A percentile compares a stretch with the other conserved stretches of the same genome.
These are phyloP conservation scores for Barnettozyma sucrosica DNA, from an alignment of 805 yeast genomes.

Conservation along the genomic window DNA sequence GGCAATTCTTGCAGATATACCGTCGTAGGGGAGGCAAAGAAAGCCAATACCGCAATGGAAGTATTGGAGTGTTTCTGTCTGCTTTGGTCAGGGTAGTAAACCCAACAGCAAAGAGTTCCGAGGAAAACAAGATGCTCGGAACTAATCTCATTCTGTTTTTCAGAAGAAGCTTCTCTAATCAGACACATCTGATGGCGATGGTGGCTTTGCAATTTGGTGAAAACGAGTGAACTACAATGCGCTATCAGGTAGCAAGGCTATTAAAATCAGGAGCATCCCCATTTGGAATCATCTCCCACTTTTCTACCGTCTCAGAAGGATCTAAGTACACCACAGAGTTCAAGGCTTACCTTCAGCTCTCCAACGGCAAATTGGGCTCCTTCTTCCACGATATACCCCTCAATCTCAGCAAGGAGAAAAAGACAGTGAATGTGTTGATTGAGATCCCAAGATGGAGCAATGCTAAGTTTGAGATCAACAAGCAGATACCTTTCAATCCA, in stretches of 20 bases:
- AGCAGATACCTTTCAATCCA: constrained; percentile 57
- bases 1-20: too few relatives aligned
- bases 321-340: constrained; percentile 32
- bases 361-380: constrained; percentile 25
- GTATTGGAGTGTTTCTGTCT: too few relatives aligned
- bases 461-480: constrained; percentile 75
- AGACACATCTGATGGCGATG: too few relatives aligned
- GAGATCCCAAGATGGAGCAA: constrained; percentile 81
- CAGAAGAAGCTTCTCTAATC: too few relatives aligned
- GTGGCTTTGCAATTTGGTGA: too few relatives aligned
- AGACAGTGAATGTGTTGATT: constrained; percentile 57
- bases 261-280: too few relatives aligned
- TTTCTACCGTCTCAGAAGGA: constrained; percentile 23
- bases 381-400: constrained; percentile 68
- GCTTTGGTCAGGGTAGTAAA: too few relatives aligned
- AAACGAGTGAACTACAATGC: neutral
- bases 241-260: neutral
- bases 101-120: too few relatives aligned
- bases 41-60: too few relatives aligned
- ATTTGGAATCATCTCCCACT: neutral
- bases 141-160: too few relatives aligned
- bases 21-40: too few relatives aligned
- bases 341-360: constrained; percentile 48
- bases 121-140: too few relatives aligned
- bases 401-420: constrained; percentile 34